These are phyloP conservation scores for Aspergillus latus DNA, from an alignment of 2,329 filamentous ascomycete species.

Conservation along the genomic window DNA sequence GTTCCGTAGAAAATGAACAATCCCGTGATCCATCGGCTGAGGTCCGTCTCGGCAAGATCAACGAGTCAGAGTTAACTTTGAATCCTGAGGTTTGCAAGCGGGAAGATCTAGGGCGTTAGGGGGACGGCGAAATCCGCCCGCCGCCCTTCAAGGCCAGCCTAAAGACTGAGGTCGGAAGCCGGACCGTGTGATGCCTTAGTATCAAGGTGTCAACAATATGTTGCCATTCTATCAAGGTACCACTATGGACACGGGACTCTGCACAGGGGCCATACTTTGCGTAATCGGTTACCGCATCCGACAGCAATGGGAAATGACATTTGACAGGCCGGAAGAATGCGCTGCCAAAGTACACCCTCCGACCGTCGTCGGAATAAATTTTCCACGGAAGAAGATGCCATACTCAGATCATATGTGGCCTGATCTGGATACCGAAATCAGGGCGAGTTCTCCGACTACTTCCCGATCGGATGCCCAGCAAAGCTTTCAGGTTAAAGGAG, in stretches of 20 bases:
- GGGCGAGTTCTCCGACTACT: neutral
- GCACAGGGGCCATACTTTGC: neutral
- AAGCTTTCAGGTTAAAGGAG: slow-evolving; percentile 1
- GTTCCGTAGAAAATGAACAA: neutral
- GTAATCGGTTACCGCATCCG: neutral
- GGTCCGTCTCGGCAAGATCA: neutral
- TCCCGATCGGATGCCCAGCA: slow-evolving; percentile 2
- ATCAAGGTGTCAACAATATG: slow-evolving; percentile 1
- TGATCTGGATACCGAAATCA: neutral
- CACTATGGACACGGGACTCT: too few species aligned
- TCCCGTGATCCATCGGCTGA: neutral
- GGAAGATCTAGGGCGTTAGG: neutral
- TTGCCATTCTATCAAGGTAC: neutral
- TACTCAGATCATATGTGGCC: neutral
- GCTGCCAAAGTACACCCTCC: neutral
- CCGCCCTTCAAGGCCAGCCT: slow-evolving; percentile 1
- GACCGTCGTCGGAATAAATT: neutral
- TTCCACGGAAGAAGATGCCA: neutral
- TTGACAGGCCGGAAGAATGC: neutral
- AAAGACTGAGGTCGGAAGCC: neutral
- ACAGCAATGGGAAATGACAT: neutral
- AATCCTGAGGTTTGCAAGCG: neutral
- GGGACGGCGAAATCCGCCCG: slow-evolving; percentile 10
- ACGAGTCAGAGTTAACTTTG: slow-evolving; percentile 1
- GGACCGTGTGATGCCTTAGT: neutral